Evolutionary conservation across 106 monocot species (phyloP).

Genomic region (Apostasia ramifera): DNA sequence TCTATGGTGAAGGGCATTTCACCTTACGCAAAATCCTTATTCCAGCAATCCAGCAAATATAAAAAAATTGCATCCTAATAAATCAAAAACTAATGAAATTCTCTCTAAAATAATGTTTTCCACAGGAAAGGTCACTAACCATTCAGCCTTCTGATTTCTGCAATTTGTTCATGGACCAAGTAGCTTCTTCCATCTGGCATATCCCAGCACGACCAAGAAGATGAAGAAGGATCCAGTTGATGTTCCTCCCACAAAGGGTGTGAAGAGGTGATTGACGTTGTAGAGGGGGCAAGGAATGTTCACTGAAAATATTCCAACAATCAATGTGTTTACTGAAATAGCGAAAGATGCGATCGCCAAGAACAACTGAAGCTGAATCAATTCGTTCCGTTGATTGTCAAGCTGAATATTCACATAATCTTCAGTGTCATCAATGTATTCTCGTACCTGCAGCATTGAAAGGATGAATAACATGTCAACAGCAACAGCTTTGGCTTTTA

Average conservation of each 20-base stretch:
- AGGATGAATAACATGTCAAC: background rate
- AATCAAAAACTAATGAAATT: no score
- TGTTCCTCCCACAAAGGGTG: slow-evolving; percentile 61
- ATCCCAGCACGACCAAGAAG: slow-evolving; percentile 52
- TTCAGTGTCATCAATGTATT: slow-evolving; percentile 94
- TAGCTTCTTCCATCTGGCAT: slow-evolving; percentile 83
- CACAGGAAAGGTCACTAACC: no score
- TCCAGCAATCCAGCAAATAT: no score
- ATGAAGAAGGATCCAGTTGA: slow-evolving; percentile 55
- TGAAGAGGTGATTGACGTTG: slow-evolving; percentile 25
- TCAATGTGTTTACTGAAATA: slow-evolving; percentile 50
- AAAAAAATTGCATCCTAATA: no score
- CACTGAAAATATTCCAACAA: slow-evolving; percentile 65
- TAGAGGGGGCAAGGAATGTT: slow-evolving; percentile 53
- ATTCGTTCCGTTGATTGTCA: slow-evolving; percentile 90
- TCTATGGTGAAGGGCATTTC: no score
- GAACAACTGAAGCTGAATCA: slow-evolving; percentile 81
- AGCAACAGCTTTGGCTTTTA: background rate
- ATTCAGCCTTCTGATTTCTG: no score
- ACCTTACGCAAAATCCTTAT: no score
- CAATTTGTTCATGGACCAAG: slow-evolving; percentile 22
- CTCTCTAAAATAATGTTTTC: no score
- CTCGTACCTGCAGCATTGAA: slow-evolving; percentile 44
- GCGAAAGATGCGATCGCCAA: slow-evolving; percentile 67
- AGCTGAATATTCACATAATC: slow-evolving; percentile 96